A percentile compares a stretch with the other conserved stretches of the same genome.
Conservation (phyloP, 768 basidiomycete genomes). For the Lactifluus echinatus region DNA sequence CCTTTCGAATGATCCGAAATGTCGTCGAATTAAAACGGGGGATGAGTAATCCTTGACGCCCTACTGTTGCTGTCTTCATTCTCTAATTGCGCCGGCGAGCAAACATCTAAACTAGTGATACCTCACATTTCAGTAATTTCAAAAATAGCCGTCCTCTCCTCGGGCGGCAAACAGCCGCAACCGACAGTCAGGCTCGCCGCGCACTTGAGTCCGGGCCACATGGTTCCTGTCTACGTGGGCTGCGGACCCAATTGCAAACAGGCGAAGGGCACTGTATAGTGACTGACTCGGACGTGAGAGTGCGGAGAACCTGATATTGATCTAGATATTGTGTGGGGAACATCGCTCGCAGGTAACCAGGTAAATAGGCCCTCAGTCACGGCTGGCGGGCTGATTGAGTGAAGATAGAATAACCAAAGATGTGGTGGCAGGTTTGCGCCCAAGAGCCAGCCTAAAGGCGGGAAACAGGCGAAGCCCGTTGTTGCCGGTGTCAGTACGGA, state of each 20-base stretch:
- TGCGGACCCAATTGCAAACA: background rate
- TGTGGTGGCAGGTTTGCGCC: background rate
- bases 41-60: background rate
- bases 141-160: background rate
- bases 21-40: background rate
- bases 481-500: background rate
- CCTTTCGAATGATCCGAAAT: background rate
- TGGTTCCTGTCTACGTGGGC: background rate
- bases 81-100: background rate
- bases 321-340: background rate
- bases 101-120: background rate
- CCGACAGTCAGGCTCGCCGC: background rate
- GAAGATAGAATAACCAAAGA: background rate
- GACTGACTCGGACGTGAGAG: background rate
- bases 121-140: background rate
- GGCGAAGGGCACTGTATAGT: background rate
- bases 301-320: no score
- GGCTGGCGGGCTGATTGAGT: background rate
- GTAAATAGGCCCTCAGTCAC: background rate
- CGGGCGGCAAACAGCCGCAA: background rate
- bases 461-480: background rate
- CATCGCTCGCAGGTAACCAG: background rate
- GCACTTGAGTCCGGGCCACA: background rate
- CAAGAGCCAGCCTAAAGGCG: background rate
- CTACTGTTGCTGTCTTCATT: background rate